A percentile compares a stretch with the other conserved stretches of the same genome.
Evolutionary conservation across 345 rosid species (phyloP).

Genomic region (Clarkia xantiana): DNA sequence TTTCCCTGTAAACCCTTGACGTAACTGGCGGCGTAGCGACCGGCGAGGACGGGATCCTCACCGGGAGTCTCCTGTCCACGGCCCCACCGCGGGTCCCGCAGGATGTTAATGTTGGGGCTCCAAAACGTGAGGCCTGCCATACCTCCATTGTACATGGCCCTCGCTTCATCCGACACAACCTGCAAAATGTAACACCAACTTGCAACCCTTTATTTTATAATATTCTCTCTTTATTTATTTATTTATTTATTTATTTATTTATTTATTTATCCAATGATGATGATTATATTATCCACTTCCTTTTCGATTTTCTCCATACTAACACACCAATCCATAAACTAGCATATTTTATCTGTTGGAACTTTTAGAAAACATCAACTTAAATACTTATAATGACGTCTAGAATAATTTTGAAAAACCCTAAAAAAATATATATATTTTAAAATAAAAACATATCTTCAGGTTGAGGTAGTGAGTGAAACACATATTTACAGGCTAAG

Average conservation of each 20-base stretch:
- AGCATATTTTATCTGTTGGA: too few relatives aligned
- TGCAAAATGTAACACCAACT: conserved; percentile 11
- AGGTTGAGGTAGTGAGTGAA: too few relatives aligned
- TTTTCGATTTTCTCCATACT: too few relatives aligned
- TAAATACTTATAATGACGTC: too few relatives aligned
- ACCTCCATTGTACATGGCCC: conserved; percentile 62
- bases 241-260: neutral
- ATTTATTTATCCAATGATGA: neutral
- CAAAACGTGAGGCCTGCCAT: conserved; percentile 59
- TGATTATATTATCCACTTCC: neutral
- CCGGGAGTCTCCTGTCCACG: conserved; percentile 92
- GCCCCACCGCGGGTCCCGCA: conserved; percentile 88
- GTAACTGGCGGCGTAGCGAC: conserved; percentile 61
- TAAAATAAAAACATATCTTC: too few relatives aligned
- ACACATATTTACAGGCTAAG: too few relatives aligned
- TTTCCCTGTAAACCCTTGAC: conserved; percentile 65
- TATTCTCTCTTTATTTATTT: too few relatives aligned
- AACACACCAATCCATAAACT: too few relatives aligned
- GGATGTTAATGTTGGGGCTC: conserved; percentile 74
- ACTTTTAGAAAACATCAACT: too few relatives aligned
- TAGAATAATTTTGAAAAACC: too few relatives aligned
- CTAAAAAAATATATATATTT: too few relatives aligned
- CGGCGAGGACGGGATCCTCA: conserved; percentile 68
- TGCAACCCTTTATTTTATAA: too few relatives aligned
- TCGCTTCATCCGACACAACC: conserved; percentile 68